Evolutionary conservation across 805 yeast species (phyloP).

Genomic region (Lachancea nothofagi): DNA sequence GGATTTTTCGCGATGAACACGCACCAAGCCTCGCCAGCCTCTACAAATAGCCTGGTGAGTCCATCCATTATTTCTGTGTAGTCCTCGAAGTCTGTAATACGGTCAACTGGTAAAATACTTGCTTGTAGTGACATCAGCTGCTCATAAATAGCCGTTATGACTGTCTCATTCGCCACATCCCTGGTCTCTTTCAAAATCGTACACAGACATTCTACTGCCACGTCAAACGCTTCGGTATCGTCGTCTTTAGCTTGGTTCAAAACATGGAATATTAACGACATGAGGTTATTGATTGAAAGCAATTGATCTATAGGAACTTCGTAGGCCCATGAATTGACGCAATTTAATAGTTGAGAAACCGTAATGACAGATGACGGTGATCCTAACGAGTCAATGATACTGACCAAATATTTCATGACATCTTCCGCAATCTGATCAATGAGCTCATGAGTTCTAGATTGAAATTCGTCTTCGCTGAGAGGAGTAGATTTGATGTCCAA

Average conservation of each 20-base stretch:
- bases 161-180: slow-evolving; percentile 58
- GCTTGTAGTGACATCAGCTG: slow-evolving; percentile 61
- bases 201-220: slow-evolving; percentile 80
- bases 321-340: slow-evolving; percentile 84
- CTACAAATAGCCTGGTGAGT: slow-evolving; percentile 72
- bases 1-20: slow-evolving; percentile 74
- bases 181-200: slow-evolving; percentile 76
- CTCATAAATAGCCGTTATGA: slow-evolving; percentile 62
- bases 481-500: slow-evolving; percentile 71
- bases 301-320: slow-evolving; percentile 75
- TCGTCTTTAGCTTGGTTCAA: slow-evolving; percentile 38
- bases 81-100: slow-evolving; percentile 41
- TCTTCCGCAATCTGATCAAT: slow-evolving; percentile 61
- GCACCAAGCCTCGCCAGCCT: slow-evolving; percentile 96
- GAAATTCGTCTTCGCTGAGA: slow-evolving; percentile 75
- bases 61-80: slow-evolving; percentile 58
- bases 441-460: slow-evolving; percentile 54
- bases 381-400: slow-evolving; percentile 31
- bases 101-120: slow-evolving; percentile 34
- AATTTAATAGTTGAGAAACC: slow-evolving; percentile 49
- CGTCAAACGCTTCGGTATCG: slow-evolving; percentile 58
- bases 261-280: slow-evolving; percentile 62
- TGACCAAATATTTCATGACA: slow-evolving; percentile 58
- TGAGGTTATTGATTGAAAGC: slow-evolving; percentile 57
- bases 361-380: slow-evolving; percentile 17